Base-by-base conservation (phyloP, 345 rosid species). In the Citrus maxima region DNA sequence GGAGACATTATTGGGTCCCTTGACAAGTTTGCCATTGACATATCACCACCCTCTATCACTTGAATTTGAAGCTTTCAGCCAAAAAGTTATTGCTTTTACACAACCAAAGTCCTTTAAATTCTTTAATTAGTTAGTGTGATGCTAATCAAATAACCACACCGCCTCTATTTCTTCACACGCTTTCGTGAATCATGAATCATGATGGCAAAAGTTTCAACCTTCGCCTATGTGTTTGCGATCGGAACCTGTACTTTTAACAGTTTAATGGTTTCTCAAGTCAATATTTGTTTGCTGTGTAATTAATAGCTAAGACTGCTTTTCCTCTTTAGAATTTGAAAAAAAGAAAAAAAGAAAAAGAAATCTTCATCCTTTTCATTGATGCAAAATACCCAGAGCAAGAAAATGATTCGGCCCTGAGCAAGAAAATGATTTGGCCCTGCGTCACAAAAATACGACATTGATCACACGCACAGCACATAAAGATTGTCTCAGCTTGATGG, bases 31-130 rank as follows among this genome's bases (percentile, higher is more conserved):
- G 65, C 70, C 10, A 73, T 46, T 82, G 83, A 84, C 85, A 60
- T 77, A 46, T 65, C 80, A 82, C 81, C 80, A 82, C 81, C 79
- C 72, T 46, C 59, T 19, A 34, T 76, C 83, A 70, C 59, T 84
- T 73, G 60, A 35, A 42, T 84, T 76, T 72, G 34, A 78, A 78
- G 66, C 27, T 40, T 75, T n/a, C 27, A 24, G 13, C n/a, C 19
- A 28, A 22, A 32, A 79, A 58, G 37, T 35, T 21, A 9, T 73
- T 32, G 32, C n/a, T 55, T 64, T 78, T 68, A 34, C 51, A 51
- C 72, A 34, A 51, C 27, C 28, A 5, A 25, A 46, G 77, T 19
- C 65, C 16, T 16, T 14, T n/a, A 38, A 35, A 59, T 13, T 22
- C 22, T 2, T 10, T 75, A 10, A 75, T 49, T 49, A 67, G 77